Conservation (phyloP, 163 green algal genomes). For the Volvox carteri region DNA sequence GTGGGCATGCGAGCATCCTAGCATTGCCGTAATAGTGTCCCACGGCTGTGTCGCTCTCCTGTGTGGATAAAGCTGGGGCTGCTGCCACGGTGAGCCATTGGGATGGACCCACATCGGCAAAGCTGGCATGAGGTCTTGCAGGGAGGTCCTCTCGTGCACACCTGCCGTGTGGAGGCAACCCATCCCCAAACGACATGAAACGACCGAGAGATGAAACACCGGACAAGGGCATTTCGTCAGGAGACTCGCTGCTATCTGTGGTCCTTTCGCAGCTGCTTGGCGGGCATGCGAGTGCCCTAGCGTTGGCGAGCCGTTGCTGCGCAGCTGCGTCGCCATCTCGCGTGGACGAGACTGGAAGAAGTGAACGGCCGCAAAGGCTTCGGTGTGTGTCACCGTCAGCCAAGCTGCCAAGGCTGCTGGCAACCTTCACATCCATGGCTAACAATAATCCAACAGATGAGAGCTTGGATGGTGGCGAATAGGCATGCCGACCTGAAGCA, state of each 20-base stretch:
- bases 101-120: neutral
- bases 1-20: neutral
- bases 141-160: neutral
- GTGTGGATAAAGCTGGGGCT: neutral
- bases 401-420: neutral
- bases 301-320: neutral
- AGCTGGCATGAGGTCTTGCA: neutral
- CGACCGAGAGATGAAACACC: neutral
- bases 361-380: neutral
- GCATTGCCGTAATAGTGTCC: neutral
- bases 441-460: constrained; percentile 14
- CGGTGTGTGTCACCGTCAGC: neutral
- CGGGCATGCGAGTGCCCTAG: neutral
- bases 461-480: constrained; percentile 17
- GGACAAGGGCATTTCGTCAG: neutral
- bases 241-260: neutral
- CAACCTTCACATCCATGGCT: neutral
- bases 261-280: constrained; percentile 13
- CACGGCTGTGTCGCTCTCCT: neutral
- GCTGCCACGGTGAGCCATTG: neutral
- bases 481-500: neutral
- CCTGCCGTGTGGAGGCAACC: neutral
- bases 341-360: neutral
- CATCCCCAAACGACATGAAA: neutral
- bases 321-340: neutral